phyloP scores from a whole-genome alignment of 2,329 filamentous ascomycete genomes.

The Chaetomium sp. region DNA sequence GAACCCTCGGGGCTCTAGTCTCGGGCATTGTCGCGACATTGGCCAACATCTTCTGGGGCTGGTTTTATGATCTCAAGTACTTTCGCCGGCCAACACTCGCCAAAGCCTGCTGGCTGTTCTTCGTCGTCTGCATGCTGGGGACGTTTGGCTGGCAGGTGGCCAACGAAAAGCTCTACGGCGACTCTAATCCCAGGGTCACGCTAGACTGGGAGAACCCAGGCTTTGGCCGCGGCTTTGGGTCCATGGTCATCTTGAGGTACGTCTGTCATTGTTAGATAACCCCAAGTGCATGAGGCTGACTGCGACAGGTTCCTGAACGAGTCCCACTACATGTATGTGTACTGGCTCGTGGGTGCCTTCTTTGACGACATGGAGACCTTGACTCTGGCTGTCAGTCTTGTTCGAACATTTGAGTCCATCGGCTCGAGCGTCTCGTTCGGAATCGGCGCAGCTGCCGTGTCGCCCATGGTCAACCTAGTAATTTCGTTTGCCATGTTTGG shows the following conservation, averaged over 20 bases:
- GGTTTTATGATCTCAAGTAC: conserved; percentile 50
- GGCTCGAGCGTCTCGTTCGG: conserved; percentile 52
- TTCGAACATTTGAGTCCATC: conserved; percentile 53
- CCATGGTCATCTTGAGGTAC: conserved; percentile 42
- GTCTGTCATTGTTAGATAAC: background rate
- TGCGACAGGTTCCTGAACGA: conserved; percentile 56
- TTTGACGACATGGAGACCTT: conserved; percentile 54
- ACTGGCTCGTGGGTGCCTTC: conserved; percentile 55
- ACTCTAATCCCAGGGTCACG: conserved; percentile 42
- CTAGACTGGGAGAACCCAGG: conserved; percentile 50
- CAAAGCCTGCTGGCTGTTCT: conserved; percentile 46
- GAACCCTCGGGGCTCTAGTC: conserved; percentile 49
- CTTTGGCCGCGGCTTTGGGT: conserved; percentile 51
- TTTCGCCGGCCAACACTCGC: conserved; percentile 48
- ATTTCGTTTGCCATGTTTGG: conserved; percentile 53
- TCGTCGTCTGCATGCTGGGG: conserved; percentile 46
- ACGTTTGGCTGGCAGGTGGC: conserved; percentile 52
- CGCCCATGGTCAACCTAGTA: conserved; percentile 52
- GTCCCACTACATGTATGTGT: conserved; percentile 54
- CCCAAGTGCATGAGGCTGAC: background rate
- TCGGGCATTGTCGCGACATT: conserved; percentile 49
- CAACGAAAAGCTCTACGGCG: conserved; percentile 50
- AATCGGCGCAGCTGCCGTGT: conserved; percentile 49
- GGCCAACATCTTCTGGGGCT: conserved; percentile 53
- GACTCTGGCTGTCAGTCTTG: conserved; percentile 51